A percentile compares a stretch with the other conserved stretches of the same genome.
phyloP scores from a whole-genome alignment of 2,329 filamentous ascomycete genomes.

The Cadophora gregata region DNA sequence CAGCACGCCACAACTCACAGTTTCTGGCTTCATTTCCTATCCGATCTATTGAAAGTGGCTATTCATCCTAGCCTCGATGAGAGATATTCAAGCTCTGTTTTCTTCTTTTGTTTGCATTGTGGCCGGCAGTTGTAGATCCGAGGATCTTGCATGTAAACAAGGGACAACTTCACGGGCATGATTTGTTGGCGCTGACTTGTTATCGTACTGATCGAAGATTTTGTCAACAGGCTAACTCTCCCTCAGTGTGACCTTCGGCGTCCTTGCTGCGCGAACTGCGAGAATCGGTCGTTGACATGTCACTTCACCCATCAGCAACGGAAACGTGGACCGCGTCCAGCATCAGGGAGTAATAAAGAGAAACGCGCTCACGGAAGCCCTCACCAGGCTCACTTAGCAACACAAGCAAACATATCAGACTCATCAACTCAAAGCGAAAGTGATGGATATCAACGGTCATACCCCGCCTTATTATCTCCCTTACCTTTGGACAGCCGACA shows the following conservation, averaged over 20 bases:
- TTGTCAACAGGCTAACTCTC: neutral
- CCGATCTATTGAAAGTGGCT: neutral
- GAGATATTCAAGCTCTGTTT: no score
- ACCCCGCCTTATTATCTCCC: neutral
- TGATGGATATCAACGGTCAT: neutral
- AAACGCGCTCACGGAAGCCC: neutral
- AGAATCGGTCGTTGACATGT: slow-evolving; percentile 16
- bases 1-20: no score
- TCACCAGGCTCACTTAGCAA: neutral
- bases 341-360: neutral
- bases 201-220: neutral
- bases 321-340: slow-evolving; percentile 13
- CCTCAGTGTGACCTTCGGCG: slow-evolving; percentile 14
- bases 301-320: slow-evolving; percentile 10
- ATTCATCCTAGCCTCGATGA: neutral
- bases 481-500: neutral
- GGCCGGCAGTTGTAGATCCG: no score
- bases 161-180: neutral
- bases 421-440: neutral
- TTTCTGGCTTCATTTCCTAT: no score
- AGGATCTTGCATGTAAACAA: no score
- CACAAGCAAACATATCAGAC: neutral
- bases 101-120: no score
- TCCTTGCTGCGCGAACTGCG: slow-evolving; percentile 19
- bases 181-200: neutral